Evolutionary conservation across 352 stramenopile genomes (phyloP).

Genomic region (Phytophthora litchii): DNA sequence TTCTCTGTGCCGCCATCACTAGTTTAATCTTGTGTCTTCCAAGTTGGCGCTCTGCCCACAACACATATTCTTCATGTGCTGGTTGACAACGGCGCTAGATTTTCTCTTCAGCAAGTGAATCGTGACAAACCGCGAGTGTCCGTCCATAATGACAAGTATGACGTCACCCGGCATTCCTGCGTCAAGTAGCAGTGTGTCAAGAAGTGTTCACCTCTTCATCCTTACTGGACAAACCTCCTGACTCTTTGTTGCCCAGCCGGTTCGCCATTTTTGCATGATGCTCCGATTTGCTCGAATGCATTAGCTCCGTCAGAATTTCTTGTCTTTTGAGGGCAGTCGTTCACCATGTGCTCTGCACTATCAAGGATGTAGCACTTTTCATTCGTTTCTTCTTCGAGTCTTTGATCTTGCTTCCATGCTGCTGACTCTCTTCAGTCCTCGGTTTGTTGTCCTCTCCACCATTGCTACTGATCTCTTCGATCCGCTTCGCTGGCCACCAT

Average conservation of each 20-base stretch:
- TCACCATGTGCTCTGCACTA: not conserved
- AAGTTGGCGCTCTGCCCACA: slow-evolving; percentile 11
- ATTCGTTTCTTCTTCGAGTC: slow-evolving; percentile 1
- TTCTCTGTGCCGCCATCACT: too few species aligned
- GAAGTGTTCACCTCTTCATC: not conserved
- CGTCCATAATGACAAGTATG: slow-evolving; percentile 6
- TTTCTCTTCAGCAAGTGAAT: slow-evolving; percentile 8
- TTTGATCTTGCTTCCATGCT: not conserved
- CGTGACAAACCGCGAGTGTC: slow-evolving; percentile 7
- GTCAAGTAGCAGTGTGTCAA: slow-evolving; percentile 2
- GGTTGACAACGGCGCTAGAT: slow-evolving; percentile 1
- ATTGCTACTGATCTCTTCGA: not conserved
- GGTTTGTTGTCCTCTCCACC: not conserved
- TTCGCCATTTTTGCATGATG: too few species aligned
- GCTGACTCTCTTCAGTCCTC: not conserved
- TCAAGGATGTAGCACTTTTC: slow-evolving; percentile 9
- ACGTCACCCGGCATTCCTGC: too few species aligned
- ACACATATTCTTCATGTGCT: slow-evolving; percentile 10
- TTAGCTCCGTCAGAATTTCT: not conserved
- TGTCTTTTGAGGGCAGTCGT: slow-evolving; percentile 7
- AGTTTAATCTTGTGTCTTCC: not conserved
- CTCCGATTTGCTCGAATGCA: slow-evolving; percentile 8
- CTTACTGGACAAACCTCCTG: too few species aligned
- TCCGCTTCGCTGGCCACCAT: not conserved
- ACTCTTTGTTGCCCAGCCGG: too few species aligned